Evolutionary conservation across 179 eudicot species (phyloP), one percentile per base, ranked within the genome.

Genomic region (Pouteria campechiana): DNA sequence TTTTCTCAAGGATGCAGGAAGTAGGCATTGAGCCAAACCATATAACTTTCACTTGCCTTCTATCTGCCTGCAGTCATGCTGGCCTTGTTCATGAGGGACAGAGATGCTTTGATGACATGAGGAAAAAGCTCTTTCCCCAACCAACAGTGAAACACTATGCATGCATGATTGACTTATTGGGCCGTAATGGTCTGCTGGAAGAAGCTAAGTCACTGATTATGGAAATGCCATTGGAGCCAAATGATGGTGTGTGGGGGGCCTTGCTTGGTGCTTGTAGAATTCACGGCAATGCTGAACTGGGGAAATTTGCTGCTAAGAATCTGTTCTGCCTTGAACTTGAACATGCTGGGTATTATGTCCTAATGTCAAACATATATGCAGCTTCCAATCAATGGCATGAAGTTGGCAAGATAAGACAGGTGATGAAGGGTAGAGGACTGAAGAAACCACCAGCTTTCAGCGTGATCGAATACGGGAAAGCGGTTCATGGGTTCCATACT

Each of bases 101-200:
- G 29, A 30, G 18, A 22, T 52, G 53, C 32, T 60, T 60, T 25
- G 10, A 25, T 23, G 54, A 45, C 14, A 52, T 60, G 59, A n/a
- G n/a, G n/a, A 7, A 48, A 22, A 52, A 37, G 32, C 52, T 46
- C 32, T 45, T 17, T 11, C 48, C 48, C 27, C 33, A 28, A 32
- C 48, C 48, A 8, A 55, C 48, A 43, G 28, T 48, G 3, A 48
- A 57, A 32, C 62, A 48, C 37, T 57, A 48, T 41, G 62, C 62
- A 32, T 57, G 62, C 48, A 48, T 57, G 62, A 55, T 57, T 48
- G 62, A 57, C 48, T 39, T 57, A 55, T 48, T 48, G 40, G 62
- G 58, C 4, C 57, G 65, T 32, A 59, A 58, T 3, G 65, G 65
- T 17, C 47, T 36, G 14, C 39, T 60, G 20, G 5, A 45, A 7